Base-by-base conservation (phyloP, 495 filamentous ascomycete genomes). In the Neurospora intermedia region DNA sequence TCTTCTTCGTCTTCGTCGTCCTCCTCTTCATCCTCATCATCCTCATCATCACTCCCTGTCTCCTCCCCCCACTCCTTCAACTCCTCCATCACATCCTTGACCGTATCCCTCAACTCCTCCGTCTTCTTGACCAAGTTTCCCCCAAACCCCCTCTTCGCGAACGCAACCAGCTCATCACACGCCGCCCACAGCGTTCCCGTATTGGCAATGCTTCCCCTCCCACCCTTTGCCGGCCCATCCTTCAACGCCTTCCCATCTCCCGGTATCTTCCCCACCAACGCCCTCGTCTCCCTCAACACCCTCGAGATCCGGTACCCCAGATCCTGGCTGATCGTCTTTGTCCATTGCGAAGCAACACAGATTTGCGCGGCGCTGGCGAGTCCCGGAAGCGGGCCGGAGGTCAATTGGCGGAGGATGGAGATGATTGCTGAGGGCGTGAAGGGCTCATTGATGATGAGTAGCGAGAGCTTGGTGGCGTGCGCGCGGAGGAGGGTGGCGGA, bases 51-150 rank as follows among this genome's bases (percentile, higher is more conserved):
- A 0, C 80, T 81, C 3, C 83, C 84, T 27, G 85, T 86, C 74
- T 90, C 89, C n/a, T 90, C 90, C 69, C 91, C 89, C 91, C 94
- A 97, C 76, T 93, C 91, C 74, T 93, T 92, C 74, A 97, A 81
- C 81, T 97, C 94, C 75, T 90, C 87, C 39, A 96, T 85, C 0
- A 93, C 91, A 83, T 97, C 94, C 73, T 91, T 86, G 16, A 97
- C 80, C 13, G 92, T 86, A 74, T 91, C 91, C 70, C 89, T 83
- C 75, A 89, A 92, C 73, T 90, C 84, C 76, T 91, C 88, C 18
- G 87, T 89, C 74, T 89, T 91, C 69, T 84, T 79, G 15, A 88
- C 80, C 23, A 93, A 78, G 45, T 91, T 83, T 0, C 88, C 90
- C 0, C 86, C 85, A 43, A 95, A 84, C 0, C 92, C 94, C 16